Evolutionary conservation across 495 filamentous ascomycete genomes (phyloP), one percentile per base, ranked within the genome.

Genomic region (Letharia columbiana): DNA sequence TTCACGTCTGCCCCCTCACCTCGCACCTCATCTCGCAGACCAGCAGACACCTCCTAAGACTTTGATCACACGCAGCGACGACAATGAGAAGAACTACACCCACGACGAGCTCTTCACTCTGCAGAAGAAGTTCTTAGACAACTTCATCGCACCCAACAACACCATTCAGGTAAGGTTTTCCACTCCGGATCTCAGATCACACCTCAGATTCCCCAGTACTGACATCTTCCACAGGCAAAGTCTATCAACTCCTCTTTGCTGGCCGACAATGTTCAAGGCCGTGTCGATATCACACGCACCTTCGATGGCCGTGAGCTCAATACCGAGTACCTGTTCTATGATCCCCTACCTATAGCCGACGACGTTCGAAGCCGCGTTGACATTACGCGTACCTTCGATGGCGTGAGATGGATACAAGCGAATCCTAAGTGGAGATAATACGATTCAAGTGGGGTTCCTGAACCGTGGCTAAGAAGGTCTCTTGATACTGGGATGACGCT

Each of bases 221-320:
- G 12, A 60, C 20, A 7, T 10, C 18, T 5, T 20, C 15, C 4
- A 12, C 75, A 81, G 64, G 78, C 76, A 3, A 69, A 77, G 28
- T 73, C 71, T 2, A 78, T 80, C 40, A 72, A 78, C 65, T 75
- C 74, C 17, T 76, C 78, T 15, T 61, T 81, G 35, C 77, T 81
- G 60, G 67, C 79, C 1, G 62, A 75, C n/a, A 67, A 81, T 70
- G 80, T 82, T 17, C 71, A 79, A 76, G 80, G 80, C 15, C 78
- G 80, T 20, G 79, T 82, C 18, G 79, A 80, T 52, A 64, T 80
- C 44, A 82, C 80, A 11, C 76, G 81, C 23, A 79, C 76, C n/a
- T 82, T 83, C 58, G 69, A 73, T 31, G 78, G 79, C 12, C 59
- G 64, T 31, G 69, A 71, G 44, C n/a, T 71, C 15, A 71, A 82